Conservation (phyloP, 163 green algal genomes). For the Chloromonas sp. region DNA sequence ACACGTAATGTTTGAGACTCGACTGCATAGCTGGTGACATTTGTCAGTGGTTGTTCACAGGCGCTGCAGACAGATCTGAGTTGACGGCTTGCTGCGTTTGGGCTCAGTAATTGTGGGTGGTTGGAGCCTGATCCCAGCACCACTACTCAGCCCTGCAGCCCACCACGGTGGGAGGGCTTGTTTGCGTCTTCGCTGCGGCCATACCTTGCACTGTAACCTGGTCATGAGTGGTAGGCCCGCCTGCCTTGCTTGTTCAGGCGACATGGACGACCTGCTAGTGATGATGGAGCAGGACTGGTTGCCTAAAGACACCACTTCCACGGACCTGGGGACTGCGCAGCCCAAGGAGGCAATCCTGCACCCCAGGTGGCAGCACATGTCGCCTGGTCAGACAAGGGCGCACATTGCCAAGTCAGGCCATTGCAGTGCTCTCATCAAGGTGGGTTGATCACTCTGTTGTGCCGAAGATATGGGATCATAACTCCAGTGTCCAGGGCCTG, state of each 20-base stretch:
- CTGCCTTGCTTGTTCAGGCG: conserved; percentile 11
- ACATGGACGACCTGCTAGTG: conserved; percentile 42
- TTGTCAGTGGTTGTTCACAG: too few species aligned
- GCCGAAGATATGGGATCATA: too few species aligned
- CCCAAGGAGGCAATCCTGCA: background rate
- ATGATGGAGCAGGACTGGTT: conserved; percentile 13
- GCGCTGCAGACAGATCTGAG: too few species aligned
- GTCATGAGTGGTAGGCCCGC: too few species aligned
- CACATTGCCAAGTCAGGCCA: conserved; percentile 34
- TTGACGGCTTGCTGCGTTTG: background rate
- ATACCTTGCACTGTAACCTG: background rate
- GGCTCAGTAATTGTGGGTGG: background rate
- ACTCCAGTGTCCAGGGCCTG: too few species aligned
- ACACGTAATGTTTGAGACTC: too few species aligned
- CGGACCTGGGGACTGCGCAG: background rate
- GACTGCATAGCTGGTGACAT: too few species aligned
- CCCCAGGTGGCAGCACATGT: background rate
- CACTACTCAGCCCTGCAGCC: background rate
- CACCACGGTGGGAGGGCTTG: background rate
- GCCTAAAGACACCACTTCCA: background rate
- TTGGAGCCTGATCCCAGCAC: background rate
- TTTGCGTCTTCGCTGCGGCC: conserved; percentile 4
- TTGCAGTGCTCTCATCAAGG: conserved; percentile 60
- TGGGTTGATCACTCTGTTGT: background rate
- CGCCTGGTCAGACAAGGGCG: background rate